Percentiles rank a stretch among this genome's conserved stretches.
Evolutionary conservation across 768 basidiomycete species (phyloP).

Genomic region (Pulveroboletus sp.): DNA sequence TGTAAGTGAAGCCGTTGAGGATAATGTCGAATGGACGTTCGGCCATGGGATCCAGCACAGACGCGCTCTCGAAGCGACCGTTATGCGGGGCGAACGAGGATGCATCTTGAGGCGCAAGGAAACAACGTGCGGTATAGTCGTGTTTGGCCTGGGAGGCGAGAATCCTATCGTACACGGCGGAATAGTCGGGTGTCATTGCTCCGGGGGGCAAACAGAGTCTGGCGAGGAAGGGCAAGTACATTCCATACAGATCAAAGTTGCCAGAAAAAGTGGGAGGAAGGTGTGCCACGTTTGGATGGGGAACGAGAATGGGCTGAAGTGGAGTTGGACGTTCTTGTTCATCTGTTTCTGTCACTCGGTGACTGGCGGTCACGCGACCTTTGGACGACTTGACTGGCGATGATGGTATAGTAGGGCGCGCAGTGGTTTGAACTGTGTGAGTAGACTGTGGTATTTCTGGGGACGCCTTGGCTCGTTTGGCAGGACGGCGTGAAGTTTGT

Average conservation of each 20-base stretch:
- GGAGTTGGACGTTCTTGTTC: background rate
- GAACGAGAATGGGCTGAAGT: constrained; percentile 7
- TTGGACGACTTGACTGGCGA: constrained; percentile 11
- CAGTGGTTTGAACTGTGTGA: constrained; percentile 2
- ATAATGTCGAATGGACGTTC: constrained; percentile 34
- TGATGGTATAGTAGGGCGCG: background rate
- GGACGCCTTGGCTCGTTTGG: constrained; percentile 16
- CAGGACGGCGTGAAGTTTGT: constrained; percentile 10
- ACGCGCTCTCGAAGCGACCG: constrained; percentile 25
- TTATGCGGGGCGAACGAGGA: constrained; percentile 11
- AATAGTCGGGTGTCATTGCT: constrained; percentile 25
- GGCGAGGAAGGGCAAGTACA: constrained; percentile 36
- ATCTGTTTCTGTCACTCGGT: background rate
- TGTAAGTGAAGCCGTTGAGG: constrained; percentile 24
- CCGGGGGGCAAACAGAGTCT: constrained; percentile 31
- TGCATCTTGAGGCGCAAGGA: constrained; percentile 15
- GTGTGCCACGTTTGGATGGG: constrained; percentile 5
- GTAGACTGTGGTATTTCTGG: constrained; percentile 11
- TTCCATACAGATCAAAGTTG: constrained; percentile 40
- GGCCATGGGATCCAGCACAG: constrained; percentile 34
- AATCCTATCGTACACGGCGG: constrained; percentile 34
- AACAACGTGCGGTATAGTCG: constrained; percentile 35
- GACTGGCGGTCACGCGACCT: background rate
- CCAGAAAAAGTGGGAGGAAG: constrained; percentile 25
- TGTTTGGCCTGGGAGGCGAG: constrained; percentile 37